Base-by-base conservation (phyloP, 2,329 filamentous ascomycete species). In the Emmonsia crescens region DNA sequence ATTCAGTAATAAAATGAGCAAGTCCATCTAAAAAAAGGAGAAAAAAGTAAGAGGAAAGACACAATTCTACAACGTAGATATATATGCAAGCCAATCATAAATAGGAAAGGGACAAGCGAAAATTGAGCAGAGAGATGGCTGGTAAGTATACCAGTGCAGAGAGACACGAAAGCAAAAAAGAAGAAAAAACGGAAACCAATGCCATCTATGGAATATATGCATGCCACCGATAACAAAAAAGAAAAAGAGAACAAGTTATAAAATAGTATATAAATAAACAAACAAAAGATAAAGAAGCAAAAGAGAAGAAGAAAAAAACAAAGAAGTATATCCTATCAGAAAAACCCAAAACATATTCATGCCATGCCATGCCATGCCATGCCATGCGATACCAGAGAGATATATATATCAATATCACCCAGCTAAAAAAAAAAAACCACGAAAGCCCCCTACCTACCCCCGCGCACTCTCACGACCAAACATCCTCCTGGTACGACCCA, bases 401-500 rank as follows among this genome's bases (percentile, higher is more conserved):
- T 31, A 33, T 31, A 27, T 14, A 51, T n/a, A 54, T 36, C 33
- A 8, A 57, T 46, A 3, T 27, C 40, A 29, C 29, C 16, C 55
- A 10, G 21, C 21, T 24, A 24, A n/a, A 51, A 29, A 8, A 14
- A 31, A 29, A 51, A 19, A 2, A 1, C 12, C 21, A 31, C 5
- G 6, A 51, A 29, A 49, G 5, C 24, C n/a, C 19, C 19, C 16
- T n/a, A 42, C 21, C 19, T 8, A 27, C 16, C 55, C 21, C 3
- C 52, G 14, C 16, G 10, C 38, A 29, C 55, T 14, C 44, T 74
- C 73, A 86, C 73, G 83, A 86, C 84, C 84, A 87, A 9, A 87
- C 84, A 73, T 87, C 84, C 72, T 87, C 94, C 83, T 99, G 95
- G 81, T 99, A 99, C 76, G 94, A 90, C 76, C 96, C 96, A 66